Evolutionary conservation across 2,329 filamentous ascomycete species (phyloP).

Genomic region (Pseudogymnoascus sp.): DNA sequence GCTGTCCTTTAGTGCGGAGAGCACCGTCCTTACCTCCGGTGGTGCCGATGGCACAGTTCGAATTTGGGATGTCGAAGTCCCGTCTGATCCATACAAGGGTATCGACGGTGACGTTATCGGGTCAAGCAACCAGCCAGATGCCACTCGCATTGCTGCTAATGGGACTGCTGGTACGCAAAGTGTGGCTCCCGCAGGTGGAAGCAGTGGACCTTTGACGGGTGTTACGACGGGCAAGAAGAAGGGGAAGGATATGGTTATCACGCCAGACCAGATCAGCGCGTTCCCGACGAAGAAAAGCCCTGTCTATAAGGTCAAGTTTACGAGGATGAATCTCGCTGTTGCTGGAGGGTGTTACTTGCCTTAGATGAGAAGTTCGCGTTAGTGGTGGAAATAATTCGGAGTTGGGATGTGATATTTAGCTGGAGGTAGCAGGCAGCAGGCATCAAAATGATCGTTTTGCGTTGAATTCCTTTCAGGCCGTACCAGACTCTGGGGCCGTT

Average conservation of each 20-base stretch:
- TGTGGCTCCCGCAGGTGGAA: slow-evolving; percentile 22
- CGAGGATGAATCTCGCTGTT: slow-evolving; percentile 87
- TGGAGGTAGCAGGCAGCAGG: neutral
- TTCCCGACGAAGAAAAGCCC: slow-evolving; percentile 96
- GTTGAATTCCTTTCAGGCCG: neutral
- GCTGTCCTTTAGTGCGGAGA: slow-evolving; percentile 88
- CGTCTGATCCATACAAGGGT: slow-evolving; percentile 57
- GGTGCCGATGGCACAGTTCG: slow-evolving; percentile 89
- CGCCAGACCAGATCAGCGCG: slow-evolving; percentile 85
- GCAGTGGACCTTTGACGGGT: slow-evolving; percentile 25
- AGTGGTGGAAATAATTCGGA: neutral
- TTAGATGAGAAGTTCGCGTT: neutral
- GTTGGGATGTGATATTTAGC: slow-evolving; percentile 5
- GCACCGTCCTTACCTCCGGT: slow-evolving; percentile 79
- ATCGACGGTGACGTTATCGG: slow-evolving; percentile 34
- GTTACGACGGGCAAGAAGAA: slow-evolving; percentile 56
- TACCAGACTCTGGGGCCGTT: neutral
- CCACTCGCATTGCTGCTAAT: slow-evolving; percentile 42
- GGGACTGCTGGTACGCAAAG: slow-evolving; percentile 30
- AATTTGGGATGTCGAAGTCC: slow-evolving; percentile 80
- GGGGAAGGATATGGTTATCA: slow-evolving; percentile 82
- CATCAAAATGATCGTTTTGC: neutral
- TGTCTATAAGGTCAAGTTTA: slow-evolving; percentile 88
- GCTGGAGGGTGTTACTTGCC: slow-evolving; percentile 62
- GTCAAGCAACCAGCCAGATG: slow-evolving; percentile 41